These are phyloP conservation scores for Endoconidiophora laricicola DNA, from an alignment of 2,329 filamentous ascomycete genomes.

Conservation along the genomic window DNA sequence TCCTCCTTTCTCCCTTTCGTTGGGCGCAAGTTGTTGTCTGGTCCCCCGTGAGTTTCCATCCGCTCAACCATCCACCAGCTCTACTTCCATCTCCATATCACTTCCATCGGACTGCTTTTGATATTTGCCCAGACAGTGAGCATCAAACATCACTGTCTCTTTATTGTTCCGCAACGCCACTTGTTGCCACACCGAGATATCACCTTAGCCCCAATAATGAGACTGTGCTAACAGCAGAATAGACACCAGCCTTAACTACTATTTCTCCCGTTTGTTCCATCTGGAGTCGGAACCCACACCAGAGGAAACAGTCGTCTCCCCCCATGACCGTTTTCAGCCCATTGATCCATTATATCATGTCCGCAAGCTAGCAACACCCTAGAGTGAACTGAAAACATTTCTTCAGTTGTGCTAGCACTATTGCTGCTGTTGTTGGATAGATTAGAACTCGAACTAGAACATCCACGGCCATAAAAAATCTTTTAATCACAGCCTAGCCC, in stretches of 20 bases:
- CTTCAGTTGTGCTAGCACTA: too few relatives aligned
- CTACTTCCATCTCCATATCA: background rate
- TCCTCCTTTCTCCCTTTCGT: background rate
- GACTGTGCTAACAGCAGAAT: too few relatives aligned
- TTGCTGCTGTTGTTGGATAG: too few relatives aligned
- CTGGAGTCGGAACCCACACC: too few relatives aligned
- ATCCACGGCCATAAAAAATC: background rate
- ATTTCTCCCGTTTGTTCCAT: too few relatives aligned
- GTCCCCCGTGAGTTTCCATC: background rate
- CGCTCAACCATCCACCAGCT: background rate
- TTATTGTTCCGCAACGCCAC: too few relatives aligned
- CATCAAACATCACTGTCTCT: background rate
- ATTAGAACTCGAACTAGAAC: background rate
- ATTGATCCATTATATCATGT: background rate
- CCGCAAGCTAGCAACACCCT: background rate
- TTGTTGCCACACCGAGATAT: constrained; percentile 4
- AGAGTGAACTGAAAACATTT: background rate
- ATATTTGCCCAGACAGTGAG: background rate
- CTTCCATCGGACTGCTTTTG: background rate
- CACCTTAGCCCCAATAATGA: background rate
- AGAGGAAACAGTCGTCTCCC: too few relatives aligned
- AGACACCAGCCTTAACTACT: too few relatives aligned
- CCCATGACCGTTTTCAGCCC: background rate
- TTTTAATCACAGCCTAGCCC: background rate
- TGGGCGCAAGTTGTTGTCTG: background rate